Evolutionary conservation across 208 protist species (phyloP).

Genomic region (Balamuthia mandrillaris): DNA sequence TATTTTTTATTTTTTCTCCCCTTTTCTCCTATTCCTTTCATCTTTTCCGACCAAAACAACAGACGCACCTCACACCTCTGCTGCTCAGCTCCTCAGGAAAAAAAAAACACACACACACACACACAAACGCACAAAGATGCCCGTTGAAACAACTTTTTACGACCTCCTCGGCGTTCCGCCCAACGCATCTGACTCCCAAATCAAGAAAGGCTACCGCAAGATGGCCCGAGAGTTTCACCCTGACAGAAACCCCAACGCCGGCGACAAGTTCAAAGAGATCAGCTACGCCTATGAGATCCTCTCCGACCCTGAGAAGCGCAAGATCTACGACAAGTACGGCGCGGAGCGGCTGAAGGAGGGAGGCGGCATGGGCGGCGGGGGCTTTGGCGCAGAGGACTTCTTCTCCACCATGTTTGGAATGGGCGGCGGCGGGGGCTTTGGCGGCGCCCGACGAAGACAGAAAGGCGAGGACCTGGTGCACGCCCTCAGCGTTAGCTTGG

Average conservation of each 20-base stretch:
- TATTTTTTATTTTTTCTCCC: too few species aligned
- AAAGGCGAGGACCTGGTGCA: constrained; percentile 94
- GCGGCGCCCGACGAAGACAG: constrained; percentile 76
- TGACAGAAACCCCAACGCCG: constrained; percentile 80
- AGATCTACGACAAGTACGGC: constrained; percentile 95
- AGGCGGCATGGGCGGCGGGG: constrained; percentile 62
- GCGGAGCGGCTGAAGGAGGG: constrained; percentile 92
- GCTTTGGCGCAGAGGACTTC: constrained; percentile 67
- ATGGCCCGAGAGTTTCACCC: constrained; percentile 87
- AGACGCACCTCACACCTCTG: too few species aligned
- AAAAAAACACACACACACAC: too few species aligned
- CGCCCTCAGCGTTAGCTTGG: constrained; percentile 85
- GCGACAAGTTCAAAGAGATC: constrained; percentile 87
- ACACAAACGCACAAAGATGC: too few species aligned
- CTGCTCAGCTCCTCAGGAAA: too few species aligned
- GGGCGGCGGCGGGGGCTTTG: constrained; percentile 35
- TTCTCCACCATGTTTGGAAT: constrained; percentile 63
- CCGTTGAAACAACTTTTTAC: constrained; percentile 78
- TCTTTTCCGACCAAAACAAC: too few species aligned
- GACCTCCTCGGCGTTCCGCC: constrained; percentile 78
- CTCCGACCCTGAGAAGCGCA: constrained; percentile 90
- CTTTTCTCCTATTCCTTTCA: too few species aligned
- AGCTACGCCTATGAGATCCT: constrained; percentile 95
- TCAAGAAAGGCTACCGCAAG: constrained; percentile 86
- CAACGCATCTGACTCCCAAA: constrained; percentile 74